Conservation (phyloP, 176 grass and related monocot genomes). For the Lolium multiflorum region DNA sequence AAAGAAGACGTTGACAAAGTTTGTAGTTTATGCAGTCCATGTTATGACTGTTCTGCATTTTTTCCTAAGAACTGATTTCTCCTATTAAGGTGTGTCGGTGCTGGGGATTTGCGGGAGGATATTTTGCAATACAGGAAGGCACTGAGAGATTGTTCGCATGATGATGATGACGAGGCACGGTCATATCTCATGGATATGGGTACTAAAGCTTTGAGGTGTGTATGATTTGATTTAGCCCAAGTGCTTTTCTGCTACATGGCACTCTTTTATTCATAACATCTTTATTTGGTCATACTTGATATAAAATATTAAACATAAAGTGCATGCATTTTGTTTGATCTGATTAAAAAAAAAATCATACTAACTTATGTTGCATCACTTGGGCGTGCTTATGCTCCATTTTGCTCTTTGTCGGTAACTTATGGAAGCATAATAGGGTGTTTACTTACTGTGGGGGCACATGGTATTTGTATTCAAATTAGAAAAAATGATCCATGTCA, state of each 20-base stretch:
- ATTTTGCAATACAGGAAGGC: constrained; percentile 77
- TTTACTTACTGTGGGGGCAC: no score
- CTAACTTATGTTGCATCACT: background rate
- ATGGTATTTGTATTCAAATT: no score
- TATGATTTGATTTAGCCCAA: constrained; percentile 35
- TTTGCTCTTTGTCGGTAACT: no score
- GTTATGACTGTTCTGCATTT: constrained; percentile 7
- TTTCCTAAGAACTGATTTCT: constrained; percentile 33
- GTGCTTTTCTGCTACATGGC: constrained; percentile 4
- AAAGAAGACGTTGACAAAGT: constrained; percentile 87
- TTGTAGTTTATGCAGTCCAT: background rate
- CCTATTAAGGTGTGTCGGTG: constrained; percentile 77
- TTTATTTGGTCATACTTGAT: constrained; percentile 16
- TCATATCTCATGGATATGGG: constrained; percentile 90
- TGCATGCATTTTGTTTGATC: constrained; percentile 13
- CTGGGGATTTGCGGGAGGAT: constrained; percentile 88
- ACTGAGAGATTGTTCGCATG: constrained; percentile 70
- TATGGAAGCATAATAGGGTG: no score
- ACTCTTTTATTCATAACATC: constrained; percentile 21
- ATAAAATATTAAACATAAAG: constrained; percentile 23
- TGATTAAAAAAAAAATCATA: background rate
- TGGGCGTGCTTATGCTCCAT: no score
- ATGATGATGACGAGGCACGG: constrained; percentile 70
- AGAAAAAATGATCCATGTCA: no score
- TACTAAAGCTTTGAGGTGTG: constrained; percentile 96